These are phyloP conservation scores for Peronospora tabacina DNA, from an alignment of 352 stramenopile genomes.

Conservation along the genomic window DNA sequence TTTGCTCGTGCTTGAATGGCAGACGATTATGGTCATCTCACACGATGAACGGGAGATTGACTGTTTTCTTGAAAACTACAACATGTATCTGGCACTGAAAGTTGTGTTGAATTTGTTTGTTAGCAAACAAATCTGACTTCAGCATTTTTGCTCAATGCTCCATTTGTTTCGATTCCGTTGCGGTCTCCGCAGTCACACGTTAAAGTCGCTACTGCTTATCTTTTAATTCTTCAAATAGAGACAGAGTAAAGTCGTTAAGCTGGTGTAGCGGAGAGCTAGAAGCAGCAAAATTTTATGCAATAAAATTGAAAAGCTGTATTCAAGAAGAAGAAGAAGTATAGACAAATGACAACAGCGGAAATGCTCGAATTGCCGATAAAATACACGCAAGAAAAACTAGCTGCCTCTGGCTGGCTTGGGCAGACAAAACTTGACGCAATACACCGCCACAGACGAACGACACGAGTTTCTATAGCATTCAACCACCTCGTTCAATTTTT, in stretches of 20 bases:
- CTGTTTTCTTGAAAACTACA: not conserved
- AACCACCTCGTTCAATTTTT: slow-evolving; percentile 16
- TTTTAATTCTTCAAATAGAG: slow-evolving; percentile 4
- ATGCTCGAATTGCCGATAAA: slow-evolving; percentile 29
- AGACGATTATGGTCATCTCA: not conserved
- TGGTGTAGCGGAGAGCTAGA: slow-evolving; percentile 3
- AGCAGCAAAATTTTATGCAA: slow-evolving; percentile 29
- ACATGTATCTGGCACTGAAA: not conserved
- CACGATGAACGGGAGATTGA: not conserved
- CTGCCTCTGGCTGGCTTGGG: slow-evolving; percentile 24
- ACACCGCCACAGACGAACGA: slow-evolving; percentile 27
- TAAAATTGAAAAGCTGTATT: slow-evolving; percentile 20
- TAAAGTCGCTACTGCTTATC: slow-evolving; percentile 3
- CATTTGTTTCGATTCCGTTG: slow-evolving; percentile 13
- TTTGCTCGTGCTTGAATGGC: slow-evolving; percentile 66
- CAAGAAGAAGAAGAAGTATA: slow-evolving; percentile 29
- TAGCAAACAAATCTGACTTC: no score
- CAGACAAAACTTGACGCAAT: slow-evolving; percentile 33
- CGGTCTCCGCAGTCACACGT: slow-evolving; percentile 5
- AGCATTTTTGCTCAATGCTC: slow-evolving; percentile 12
- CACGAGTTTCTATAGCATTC: slow-evolving; percentile 28
- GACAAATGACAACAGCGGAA: slow-evolving; percentile 17
- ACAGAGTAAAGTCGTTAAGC: slow-evolving; percentile 2
- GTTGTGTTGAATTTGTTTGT: not conserved
- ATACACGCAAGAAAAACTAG: slow-evolving; percentile 34